Base-by-base conservation (phyloP, 768 basidiomycete species). In the Holtermanniella nyarrowii region DNA sequence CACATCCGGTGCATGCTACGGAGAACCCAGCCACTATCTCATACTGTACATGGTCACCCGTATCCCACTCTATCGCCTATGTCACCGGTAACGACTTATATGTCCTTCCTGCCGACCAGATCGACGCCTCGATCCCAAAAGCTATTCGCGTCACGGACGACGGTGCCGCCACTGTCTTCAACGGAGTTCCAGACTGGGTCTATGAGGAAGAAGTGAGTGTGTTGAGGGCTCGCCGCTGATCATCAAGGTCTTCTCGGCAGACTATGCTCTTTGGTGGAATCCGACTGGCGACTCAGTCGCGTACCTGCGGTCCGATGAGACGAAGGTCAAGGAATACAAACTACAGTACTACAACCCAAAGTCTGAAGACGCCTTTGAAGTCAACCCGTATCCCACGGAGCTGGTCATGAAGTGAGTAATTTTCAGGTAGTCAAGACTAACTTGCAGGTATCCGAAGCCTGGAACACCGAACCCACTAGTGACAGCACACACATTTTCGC, bases 111-210 rank as follows among this genome's bases (percentile, higher is more conserved):
- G 62, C 46, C 31, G 46, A 44, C 10, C 51, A 59, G 48, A 44
- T 60, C 54, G 53, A 50, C 3, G 47, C 45, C 7, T 26, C 53
- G 14, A 25, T 43, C 10, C 54, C 58, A 5, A 53, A 52, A 7
- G 53, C 62, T 25, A 83, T 91, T 46, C 82, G 84, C 10, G 77
- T 97, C 10, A 99, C 93, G 1, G 74, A 76, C 1, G 80, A 82
- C 13, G 95, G 95, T 0, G 86, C 84, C 47, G 77, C 80, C 0
- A 84, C 85, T 0, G 76, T 91, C 14, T 95, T 97, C 76, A 82
- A 96, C 62, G 95, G 95, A 5, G 85, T 95, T 1, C 87, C 89
- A 0, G 89, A 95, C 68, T 97, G 95, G 93, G 93, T 96, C 3
- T 71, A 71, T 45, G 70, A 71, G 48, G 70, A 71, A 48, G 70